These are phyloP conservation scores for Kodamaea suecica DNA, from an alignment of 1,139 yeast species.

Conservation along the genomic window DNA sequence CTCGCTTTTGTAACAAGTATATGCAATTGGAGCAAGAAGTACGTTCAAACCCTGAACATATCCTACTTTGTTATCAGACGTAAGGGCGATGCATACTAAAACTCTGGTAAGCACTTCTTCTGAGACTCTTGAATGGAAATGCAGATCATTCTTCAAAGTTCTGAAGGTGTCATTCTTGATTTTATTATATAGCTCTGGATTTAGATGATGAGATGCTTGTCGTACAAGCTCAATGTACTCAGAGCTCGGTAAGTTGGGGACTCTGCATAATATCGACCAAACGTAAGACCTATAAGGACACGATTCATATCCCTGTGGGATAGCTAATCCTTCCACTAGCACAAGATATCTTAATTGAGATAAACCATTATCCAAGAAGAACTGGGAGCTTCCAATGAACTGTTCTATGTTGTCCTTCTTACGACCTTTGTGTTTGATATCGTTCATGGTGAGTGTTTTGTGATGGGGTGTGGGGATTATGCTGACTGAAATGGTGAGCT, in stretches of 20 bases:
- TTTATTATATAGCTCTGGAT: slow-evolving; percentile 53
- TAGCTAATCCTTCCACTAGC: slow-evolving; percentile 70
- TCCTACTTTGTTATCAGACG: slow-evolving; percentile 34
- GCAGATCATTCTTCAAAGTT: slow-evolving; percentile 72
- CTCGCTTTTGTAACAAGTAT: slow-evolving; percentile 67
- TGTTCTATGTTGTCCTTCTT: slow-evolving; percentile 66
- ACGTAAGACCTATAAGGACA: slow-evolving; percentile 73
- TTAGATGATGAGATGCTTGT: slow-evolving; percentile 50
- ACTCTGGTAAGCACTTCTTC: slow-evolving; percentile 69
- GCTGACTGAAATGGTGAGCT: too few species aligned
- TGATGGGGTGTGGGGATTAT: too few species aligned
- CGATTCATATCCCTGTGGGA: slow-evolving; percentile 46
- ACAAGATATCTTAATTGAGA: slow-evolving; percentile 78
- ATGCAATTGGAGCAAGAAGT: slow-evolving; percentile 79
- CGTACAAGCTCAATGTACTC: slow-evolving; percentile 55
- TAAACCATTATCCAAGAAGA: slow-evolving; percentile 65
- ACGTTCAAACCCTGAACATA: slow-evolving; percentile 95
- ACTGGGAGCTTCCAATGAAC: slow-evolving; percentile 58
- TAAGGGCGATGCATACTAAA: slow-evolving; percentile 69
- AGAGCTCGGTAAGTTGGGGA: slow-evolving; percentile 54
- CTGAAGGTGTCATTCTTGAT: slow-evolving; percentile 86
- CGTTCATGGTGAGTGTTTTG: background rate
- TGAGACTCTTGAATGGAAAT: slow-evolving; percentile 62
- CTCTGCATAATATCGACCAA: slow-evolving; percentile 76
- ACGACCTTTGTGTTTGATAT: slow-evolving; percentile 31